phyloP scores from a whole-genome alignment of 805 yeast species.

The Nakazawaea sp. region DNA sequence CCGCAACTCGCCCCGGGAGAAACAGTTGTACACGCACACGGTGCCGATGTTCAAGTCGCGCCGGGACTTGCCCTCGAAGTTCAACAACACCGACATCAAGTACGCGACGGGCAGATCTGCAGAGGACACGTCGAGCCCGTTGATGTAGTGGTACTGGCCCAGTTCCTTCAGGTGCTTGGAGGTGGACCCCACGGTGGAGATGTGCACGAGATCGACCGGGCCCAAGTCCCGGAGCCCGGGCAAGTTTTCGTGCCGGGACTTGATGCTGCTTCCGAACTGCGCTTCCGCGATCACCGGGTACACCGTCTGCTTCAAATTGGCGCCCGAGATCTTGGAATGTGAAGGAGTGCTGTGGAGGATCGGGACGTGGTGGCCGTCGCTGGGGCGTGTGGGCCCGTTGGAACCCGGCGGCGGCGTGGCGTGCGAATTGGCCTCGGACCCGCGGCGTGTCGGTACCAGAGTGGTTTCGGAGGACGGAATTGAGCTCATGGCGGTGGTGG shows the following conservation, averaged over 20 bases:
- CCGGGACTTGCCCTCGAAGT: slow-evolving; percentile 23
- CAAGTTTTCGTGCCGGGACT: slow-evolving; percentile 37
- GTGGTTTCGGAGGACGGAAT: too few relatives aligned
- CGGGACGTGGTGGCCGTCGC: slow-evolving; percentile 6
- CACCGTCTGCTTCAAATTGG: slow-evolving; percentile 9
- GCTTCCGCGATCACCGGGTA: slow-evolving; percentile 35
- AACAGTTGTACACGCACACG: slow-evolving; percentile 67
- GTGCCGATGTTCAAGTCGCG: slow-evolving; percentile 36
- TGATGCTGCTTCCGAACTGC: slow-evolving; percentile 45
- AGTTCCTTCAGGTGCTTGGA: slow-evolving; percentile 32
- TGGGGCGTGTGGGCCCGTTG: too few relatives aligned
- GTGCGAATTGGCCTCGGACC: too few relatives aligned
- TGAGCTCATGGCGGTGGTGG: too few relatives aligned
- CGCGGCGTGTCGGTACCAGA: too few relatives aligned
- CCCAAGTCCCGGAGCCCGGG: slow-evolving; percentile 50
- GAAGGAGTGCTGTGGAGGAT: slow-evolving; percentile 8
- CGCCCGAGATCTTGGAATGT: slow-evolving; percentile 9
- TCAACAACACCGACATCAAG: slow-evolving; percentile 37
- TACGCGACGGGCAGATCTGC: slow-evolving; percentile 51
- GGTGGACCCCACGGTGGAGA: slow-evolving; percentile 35
- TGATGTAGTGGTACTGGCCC: slow-evolving; percentile 47
- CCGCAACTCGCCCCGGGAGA: slow-evolving; percentile 67
- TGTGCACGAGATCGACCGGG: slow-evolving; percentile 65
- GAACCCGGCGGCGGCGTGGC: too few relatives aligned
- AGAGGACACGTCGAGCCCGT: slow-evolving; percentile 48